Conservation (phyloP, 345 rosid genomes). For the Salix purpurea region DNA sequence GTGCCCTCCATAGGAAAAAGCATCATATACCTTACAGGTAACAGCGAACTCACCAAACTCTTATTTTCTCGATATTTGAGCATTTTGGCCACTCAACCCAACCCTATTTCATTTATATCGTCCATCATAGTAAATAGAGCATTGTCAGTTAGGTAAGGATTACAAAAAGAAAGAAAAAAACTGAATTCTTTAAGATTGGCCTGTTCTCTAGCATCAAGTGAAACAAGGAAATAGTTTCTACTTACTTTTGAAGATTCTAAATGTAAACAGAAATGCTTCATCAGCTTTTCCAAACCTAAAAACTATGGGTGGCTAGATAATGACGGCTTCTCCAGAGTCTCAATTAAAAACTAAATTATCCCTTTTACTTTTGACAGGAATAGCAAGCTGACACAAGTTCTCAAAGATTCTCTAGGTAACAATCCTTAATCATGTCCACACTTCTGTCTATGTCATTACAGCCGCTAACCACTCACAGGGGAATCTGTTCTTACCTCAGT, state of each 20-base stretch:
- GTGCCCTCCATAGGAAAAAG: constrained; percentile 67
- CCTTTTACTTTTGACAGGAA: constrained; percentile 50
- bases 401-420: constrained; percentile 80
- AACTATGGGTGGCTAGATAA: not conserved
- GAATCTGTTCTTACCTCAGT: not conserved
- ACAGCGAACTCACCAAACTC: constrained; percentile 1
- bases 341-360: constrained; percentile 1
- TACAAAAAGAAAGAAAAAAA: not conserved
- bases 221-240: not conserved
- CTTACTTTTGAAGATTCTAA: not conserved
- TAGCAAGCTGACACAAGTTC: constrained; percentile 81
- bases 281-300: not conserved
- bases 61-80: not conserved
- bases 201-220: not conserved
- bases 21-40: constrained; percentile 74
- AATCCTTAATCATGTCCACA: not conserved
- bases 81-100: not conserved
- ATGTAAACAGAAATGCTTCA: not conserved
- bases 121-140: not conserved
- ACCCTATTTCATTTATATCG: not conserved
- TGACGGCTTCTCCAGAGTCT: not conserved
- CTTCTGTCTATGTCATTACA: not conserved
- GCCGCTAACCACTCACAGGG: not conserved
- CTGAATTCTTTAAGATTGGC: not conserved
- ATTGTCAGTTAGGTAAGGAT: not conserved